These are phyloP conservation scores for Massarina eburnea DNA, from an alignment of 2,329 filamentous ascomycete genomes.

Conservation along the genomic window DNA sequence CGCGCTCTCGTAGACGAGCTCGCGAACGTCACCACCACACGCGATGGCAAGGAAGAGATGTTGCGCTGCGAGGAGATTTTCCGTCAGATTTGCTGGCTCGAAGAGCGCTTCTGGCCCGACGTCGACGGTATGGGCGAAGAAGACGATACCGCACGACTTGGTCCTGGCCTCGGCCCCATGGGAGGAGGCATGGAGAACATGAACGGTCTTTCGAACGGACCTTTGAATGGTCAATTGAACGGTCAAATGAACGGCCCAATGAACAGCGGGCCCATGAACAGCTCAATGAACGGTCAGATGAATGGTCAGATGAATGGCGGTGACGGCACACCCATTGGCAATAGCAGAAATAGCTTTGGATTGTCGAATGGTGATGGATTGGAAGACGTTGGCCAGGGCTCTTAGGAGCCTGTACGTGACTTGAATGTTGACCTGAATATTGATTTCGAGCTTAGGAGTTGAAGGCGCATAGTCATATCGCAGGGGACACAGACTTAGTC, in stretches of 20 bases:
- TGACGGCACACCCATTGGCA: conserved; percentile 21
- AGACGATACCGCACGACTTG: conserved; percentile 36
- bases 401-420: conserved; percentile 9
- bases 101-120: conserved; percentile 53
- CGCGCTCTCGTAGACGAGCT: conserved; percentile 53
- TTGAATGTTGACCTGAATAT: too few relatives aligned
- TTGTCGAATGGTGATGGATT: conserved; percentile 19
- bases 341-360: conserved; percentile 23
- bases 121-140: conserved; percentile 54
- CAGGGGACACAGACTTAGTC: too few relatives aligned
- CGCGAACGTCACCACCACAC: conserved; percentile 49
- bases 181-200: conserved; percentile 20
- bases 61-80: conserved; percentile 50
- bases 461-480: too few relatives aligned
- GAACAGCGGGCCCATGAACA: conserved; percentile 9
- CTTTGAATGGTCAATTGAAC: conserved; percentile 10
- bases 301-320: conserved; percentile 17
- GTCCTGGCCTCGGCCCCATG: conserved; percentile 18
- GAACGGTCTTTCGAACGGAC: conserved; percentile 15
- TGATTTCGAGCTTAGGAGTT: too few relatives aligned
- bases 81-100: conserved; percentile 51
- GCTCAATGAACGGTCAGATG: conserved; percentile 14
- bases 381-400: conserved; percentile 16
- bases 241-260: conserved; percentile 14
- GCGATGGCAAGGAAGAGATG: conserved; percentile 53